Evolutionary conservation across 140 eudicot species (phyloP), one percentile per base, ranked within the genome.

Genomic region (Stevia rebaudiana): DNA sequence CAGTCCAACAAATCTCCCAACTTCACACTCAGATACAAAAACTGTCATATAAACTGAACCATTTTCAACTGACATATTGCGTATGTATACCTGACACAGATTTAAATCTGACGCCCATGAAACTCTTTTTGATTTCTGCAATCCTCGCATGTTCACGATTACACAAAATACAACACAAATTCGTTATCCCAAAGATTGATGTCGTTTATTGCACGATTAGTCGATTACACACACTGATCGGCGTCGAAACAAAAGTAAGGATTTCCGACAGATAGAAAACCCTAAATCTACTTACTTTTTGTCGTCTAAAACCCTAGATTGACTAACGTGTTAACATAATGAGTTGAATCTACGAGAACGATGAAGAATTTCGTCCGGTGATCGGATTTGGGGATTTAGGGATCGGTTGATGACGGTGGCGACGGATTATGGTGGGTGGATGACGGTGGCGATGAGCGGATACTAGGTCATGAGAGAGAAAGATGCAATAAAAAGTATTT

Each of bases 91-190:
- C 95, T 80, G 90, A 86, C 85, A 90, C 61, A 90, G 94, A 86
- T 82, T 80, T 73, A 63, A 78, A 80, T 90, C 90, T 23, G 94
- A 81, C 39, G 97, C 81, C 97, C 97, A 90, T 9, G 86, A 63
- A 75, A 90, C 86, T 77, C 88, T 78, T 82, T 83, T 90, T 18
- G 95, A 78, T 72, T 82, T 78, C 87, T 69, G 80, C 84, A 73
- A 66, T 79, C 95, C 76, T 71, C 82, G 76, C 97, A 90, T 90
- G 70, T 50, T 72, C 59, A 43, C 1, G 56, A 54, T n/a, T n/a
- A 49, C 41, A 46, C 37, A 44, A 64, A 41, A 65, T 15, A 54
- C 58, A 74, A 66, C 56, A 59, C 15, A 16, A 16, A 41, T 39
- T 11, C 49, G 64, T 52, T 53, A n/a, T 56, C 37, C 18, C 12